A percentile compares a stretch with the other conserved stretches of the same genome.
phyloP scores from a whole-genome alignment of 192 early-diverging fungal species.

The Phlyctochytrium planicorne region DNA sequence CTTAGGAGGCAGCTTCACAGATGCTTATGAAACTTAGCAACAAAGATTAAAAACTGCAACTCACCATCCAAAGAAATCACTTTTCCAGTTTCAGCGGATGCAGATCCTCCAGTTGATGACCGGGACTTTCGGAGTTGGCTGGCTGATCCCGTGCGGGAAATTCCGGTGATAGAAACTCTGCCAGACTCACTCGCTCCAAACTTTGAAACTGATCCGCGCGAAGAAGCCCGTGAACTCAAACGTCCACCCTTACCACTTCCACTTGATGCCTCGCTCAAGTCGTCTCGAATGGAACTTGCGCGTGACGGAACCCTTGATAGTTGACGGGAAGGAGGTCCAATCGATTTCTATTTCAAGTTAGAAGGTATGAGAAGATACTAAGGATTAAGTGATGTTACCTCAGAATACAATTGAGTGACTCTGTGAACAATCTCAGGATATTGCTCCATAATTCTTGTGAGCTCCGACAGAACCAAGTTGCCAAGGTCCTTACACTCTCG shows the following conservation, averaged over 20 bases:
- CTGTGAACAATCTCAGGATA: slow-evolving; percentile 34
- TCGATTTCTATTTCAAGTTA: slow-evolving; percentile 19
- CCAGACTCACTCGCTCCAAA: too few species aligned
- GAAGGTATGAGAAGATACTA: slow-evolving; percentile 1
- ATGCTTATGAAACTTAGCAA: neutral
- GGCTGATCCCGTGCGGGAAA: too few species aligned
- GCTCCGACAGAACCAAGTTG: slow-evolving; percentile 40
- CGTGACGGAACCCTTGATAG: slow-evolving; percentile 45
- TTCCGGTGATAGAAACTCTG: too few species aligned
- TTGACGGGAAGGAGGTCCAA: slow-evolving; percentile 44
- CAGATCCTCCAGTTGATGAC: neutral
- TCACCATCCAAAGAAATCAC: neutral
- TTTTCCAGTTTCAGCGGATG: neutral
- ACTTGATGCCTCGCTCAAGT: slow-evolving; percentile 25
- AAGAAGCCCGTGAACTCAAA: neutral
- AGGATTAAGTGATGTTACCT: slow-evolving; percentile 28
- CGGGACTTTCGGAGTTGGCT: too few species aligned
- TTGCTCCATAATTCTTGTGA: slow-evolving; percentile 35
- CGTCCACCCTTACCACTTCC: neutral
- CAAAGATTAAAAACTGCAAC: neutral
- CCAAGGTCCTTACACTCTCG: slow-evolving; percentile 48
- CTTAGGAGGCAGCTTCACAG: slow-evolving; percentile 2
- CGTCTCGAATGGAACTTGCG: slow-evolving; percentile 34
- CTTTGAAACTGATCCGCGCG: neutral
- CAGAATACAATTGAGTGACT: slow-evolving; percentile 36